phyloP scores from a whole-genome alignment of 2,329 filamentous ascomycete species.

The Blastomyces parvus region DNA sequence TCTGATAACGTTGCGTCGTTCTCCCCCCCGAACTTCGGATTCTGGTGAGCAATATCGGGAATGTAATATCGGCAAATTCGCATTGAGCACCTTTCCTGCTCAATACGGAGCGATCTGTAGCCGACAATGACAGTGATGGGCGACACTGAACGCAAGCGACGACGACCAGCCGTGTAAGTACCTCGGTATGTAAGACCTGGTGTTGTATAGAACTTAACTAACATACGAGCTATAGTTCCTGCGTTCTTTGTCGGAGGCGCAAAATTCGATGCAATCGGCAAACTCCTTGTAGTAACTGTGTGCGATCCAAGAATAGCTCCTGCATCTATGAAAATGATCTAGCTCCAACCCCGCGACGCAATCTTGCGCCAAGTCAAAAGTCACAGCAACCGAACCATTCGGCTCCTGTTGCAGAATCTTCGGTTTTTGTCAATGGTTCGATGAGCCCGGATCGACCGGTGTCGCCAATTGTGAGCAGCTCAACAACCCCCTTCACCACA shows the following conservation, averaged over 20 bases:
- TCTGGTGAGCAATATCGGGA: neutral
- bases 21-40: neutral
- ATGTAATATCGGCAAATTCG: neutral
- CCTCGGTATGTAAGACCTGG: slow-evolving; percentile 7
- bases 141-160: slow-evolving; percentile 29
- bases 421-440: slow-evolving; percentile 7
- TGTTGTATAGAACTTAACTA: slow-evolving; percentile 10
- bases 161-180: slow-evolving; percentile 38
- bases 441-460: slow-evolving; percentile 13
- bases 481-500: slow-evolving; percentile 19
- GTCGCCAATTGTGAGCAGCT: slow-evolving; percentile 9
- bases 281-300: slow-evolving; percentile 50
- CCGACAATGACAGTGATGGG: slow-evolving; percentile 15
- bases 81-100: neutral
- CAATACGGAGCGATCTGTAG: neutral
- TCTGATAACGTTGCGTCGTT: neutral
- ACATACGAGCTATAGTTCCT: slow-evolving; percentile 36
- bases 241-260: slow-evolving; percentile 48
- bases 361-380: slow-evolving; percentile 2
- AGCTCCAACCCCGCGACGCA: slow-evolving; percentile 14
- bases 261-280: slow-evolving; percentile 55
- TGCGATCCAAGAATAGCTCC: slow-evolving; percentile 44
- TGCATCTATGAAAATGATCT: slow-evolving; percentile 41
- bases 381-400: neutral
- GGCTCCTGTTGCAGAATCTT: neutral